Evolutionary conservation across 371 early-diverging fungal genomes (phyloP), one percentile per base, ranked within the genome.

Genomic region (Lichtheimia ornata): DNA sequence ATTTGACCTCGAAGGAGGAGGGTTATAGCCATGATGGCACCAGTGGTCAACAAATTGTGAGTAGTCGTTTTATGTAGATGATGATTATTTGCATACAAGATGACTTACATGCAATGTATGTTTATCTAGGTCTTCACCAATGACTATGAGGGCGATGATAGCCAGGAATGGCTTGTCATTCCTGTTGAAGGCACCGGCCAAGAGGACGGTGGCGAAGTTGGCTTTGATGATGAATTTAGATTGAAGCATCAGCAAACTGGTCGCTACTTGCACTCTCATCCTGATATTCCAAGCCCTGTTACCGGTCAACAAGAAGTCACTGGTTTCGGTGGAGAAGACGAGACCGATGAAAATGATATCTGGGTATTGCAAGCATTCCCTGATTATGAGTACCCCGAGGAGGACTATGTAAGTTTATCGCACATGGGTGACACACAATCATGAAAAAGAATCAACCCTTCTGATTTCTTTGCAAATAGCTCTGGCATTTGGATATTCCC

Each of bases 291-390:
- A 1, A 81, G 84, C 50, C 83, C 84, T 43, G 62, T 71, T 50
- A 77, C 85, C 24, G 72, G 64, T 24, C 87, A 86, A 67, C 86
- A 88, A 63, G 88, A 88, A 67, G 84, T 83, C 27, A 76, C 84
- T 43, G 81, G 77, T 42, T 85, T 69, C 51, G 88, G 87, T 44
- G 73, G 76, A 62, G 74, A 76, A 18, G 43, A 55, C 22, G 52
- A 53, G 2, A 71, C 70, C 15, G 88, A 88, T 58, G 71, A 81
- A 40, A 88, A 88, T 61, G 88, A 88, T 56, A 69, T 80, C 61
- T 88, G 88, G 88, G 56, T 79, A 14, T 70, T 87, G 17, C 80
- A 85, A 50, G 74, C 75, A 52, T 82, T 73, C 65, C 71, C 76
- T 13, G 79, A 79, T 15, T 69, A 67, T 22, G 74, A 73, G 13